A percentile compares a stretch with the other conserved stretches of the same genome.
These are phyloP conservation scores for Neurospora sublineolata DNA, from an alignment of 495 filamentous ascomycete genomes.

Conservation along the genomic window DNA sequence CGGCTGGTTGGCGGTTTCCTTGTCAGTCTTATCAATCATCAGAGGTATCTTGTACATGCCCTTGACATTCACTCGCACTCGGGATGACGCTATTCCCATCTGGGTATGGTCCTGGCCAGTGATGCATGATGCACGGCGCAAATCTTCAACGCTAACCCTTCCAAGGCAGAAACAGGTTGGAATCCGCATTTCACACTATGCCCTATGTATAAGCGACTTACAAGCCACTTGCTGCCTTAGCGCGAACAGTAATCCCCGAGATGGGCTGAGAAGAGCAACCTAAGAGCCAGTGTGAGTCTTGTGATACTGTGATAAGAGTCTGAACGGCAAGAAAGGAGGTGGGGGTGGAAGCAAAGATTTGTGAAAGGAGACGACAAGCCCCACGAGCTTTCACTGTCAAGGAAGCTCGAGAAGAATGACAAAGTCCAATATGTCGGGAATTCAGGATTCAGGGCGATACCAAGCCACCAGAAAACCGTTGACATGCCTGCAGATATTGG, in stretches of 20 bases:
- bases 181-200: background rate
- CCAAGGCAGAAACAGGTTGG: background rate
- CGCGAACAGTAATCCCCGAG: background rate
- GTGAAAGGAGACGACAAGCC: background rate
- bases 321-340: background rate
- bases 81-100: background rate
- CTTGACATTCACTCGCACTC: background rate
- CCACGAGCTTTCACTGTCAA: background rate
- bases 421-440: background rate
- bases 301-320: background rate
- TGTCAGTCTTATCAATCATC: background rate
- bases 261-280: background rate
- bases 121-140: background rate
- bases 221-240: background rate
- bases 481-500: background rate
- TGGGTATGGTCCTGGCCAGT: background rate
- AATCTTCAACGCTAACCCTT: background rate
- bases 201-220: background rate
- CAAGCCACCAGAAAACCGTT: background rate
- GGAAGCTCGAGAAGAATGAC: background rate
- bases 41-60: background rate
- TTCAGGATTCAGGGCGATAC: background rate
- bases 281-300: background rate
- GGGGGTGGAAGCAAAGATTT: background rate
- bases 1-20: background rate